Conservation (phyloP, 2,329 filamentous ascomycete species). For the Talaromyces sp. region DNA sequence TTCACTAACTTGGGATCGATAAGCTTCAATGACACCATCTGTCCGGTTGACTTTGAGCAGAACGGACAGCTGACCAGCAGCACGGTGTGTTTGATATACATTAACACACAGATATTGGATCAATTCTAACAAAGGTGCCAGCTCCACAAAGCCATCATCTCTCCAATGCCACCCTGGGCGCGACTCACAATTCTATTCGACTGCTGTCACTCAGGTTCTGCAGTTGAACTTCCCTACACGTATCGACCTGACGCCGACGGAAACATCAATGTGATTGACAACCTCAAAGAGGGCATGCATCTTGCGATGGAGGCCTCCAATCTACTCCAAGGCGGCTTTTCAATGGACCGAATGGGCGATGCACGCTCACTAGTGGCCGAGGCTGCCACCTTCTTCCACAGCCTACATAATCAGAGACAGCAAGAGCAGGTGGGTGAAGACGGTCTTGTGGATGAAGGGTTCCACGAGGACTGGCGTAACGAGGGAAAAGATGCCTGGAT, state of each 20-base stretch:
- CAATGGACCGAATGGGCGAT: conserved; percentile 9
- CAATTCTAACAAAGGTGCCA: neutral
- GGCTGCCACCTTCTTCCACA: conserved; percentile 10
- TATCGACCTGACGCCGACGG: conserved; percentile 54
- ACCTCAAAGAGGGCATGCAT: conserved; percentile 47
- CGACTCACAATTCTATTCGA: conserved; percentile 56
- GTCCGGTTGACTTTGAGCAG: conserved; percentile 49
- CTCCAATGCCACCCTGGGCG: conserved; percentile 45
- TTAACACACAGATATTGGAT: neutral
- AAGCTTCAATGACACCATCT: conserved; percentile 48
- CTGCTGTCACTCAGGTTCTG: conserved; percentile 58
- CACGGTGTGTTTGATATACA: conserved; percentile 19
- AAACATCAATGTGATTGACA: conserved; percentile 52
- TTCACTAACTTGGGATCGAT: neutral
- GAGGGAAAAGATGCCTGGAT: conserved; percentile 48
- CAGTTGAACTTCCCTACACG: conserved; percentile 55
- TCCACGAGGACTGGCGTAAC: conserved; percentile 40
- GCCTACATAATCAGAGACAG: conserved; percentile 4
- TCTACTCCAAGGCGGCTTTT: conserved; percentile 45
- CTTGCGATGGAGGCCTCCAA: conserved; percentile 47
- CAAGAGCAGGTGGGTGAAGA: conserved; percentile 42
- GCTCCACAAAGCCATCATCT: conserved; percentile 50
- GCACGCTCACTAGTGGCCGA: conserved; percentile 11
- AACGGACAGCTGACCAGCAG: conserved; percentile 51
- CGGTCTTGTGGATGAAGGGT: conserved; percentile 41